These are phyloP conservation scores for Metschnikowia continentalis DNA, from an alignment of 805 yeast genomes.

Conservation along the genomic window DNA sequence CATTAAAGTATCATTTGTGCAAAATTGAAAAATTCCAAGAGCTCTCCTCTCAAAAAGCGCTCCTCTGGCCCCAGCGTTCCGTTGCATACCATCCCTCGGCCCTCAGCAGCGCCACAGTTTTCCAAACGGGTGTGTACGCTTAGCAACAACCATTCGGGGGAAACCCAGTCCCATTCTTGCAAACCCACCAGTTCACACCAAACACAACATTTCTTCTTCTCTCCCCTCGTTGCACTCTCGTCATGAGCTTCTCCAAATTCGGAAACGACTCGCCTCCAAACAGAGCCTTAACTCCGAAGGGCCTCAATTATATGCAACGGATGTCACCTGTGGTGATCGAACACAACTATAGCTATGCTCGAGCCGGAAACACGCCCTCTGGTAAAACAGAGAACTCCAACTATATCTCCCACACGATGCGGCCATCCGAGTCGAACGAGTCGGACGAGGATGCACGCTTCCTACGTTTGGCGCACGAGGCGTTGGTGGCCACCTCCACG, in stretches of 20 bases:
- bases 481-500: constrained; percentile 47
- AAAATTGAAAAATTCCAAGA: not conserved
- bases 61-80: not conserved
- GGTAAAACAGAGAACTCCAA: not conserved
- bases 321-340: constrained; percentile 20
- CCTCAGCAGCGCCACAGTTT: constrained; percentile 3
- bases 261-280: constrained; percentile 13
- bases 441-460: constrained; percentile 50
- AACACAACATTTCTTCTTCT: not conserved
- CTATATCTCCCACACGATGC: not conserved
- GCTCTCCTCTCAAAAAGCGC: not conserved
- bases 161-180: not conserved
- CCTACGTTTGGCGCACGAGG: constrained; percentile 58
- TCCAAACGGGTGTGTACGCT: not conserved
- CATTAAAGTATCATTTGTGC: not conserved
- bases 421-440: not conserved
- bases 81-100: not conserved
- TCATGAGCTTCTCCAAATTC: constrained; percentile 14
- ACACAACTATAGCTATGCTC: constrained; percentile 20
- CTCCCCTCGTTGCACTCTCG: not conserved
- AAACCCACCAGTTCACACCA: not conserved
- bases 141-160: not conserved
- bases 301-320: constrained; percentile 16
- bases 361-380: constrained; percentile 1
- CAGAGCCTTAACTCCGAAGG: constrained; percentile 10